Base-by-base conservation (phyloP, 2,329 filamentous ascomycete species). In the Fonsecaea nubica region DNA sequence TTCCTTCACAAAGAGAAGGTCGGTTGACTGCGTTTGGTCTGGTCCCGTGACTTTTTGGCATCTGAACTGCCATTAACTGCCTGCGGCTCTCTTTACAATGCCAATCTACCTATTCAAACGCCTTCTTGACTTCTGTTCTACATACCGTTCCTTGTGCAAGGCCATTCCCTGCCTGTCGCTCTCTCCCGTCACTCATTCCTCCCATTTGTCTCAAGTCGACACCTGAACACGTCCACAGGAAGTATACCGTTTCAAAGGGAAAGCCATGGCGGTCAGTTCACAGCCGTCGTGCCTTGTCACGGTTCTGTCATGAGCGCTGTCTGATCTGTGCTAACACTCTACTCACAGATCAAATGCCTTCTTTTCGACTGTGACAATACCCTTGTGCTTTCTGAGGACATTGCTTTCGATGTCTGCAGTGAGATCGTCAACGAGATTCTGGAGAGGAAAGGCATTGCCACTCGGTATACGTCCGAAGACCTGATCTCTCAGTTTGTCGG, bases 371-470 rank as follows among this genome's bases (percentile, higher is more conserved):
- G 82, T 71, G 82, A 97, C 87, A 97, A 97, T 86, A 97, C 93
- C 71, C 92, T 97, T 78, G 92, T 95, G 77, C 88, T 95, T 74
- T 96, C 92, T 62, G 93, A 97, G 83, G 89, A 91, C 75, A 86
- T 96, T 74, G 93, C 93, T 77, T 96, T 97, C 79, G 92, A 94
- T 81, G 93, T 92, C 72, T 96, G 92, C 80, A 92, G 93, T 75
- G 90, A 92, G 67, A 88, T 97, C 71, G 90, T 92, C 84, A 97
- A 97, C 82, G 84, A 92, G 79, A 92, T 96, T 78, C 88, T 94
- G 77, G 84, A 85, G 73, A 85, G 86, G 75, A 85, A 90, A 75
- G 81, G 84, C 74, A 83, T 92, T 74, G 75, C 83, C 32, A 84
- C 87, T 73, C 87, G 86, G 76, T 97, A 96, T 83, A 93, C 91